Base-by-base conservation (phyloP, 202 grass and related monocot species). In the Setaria viridis region DNA sequence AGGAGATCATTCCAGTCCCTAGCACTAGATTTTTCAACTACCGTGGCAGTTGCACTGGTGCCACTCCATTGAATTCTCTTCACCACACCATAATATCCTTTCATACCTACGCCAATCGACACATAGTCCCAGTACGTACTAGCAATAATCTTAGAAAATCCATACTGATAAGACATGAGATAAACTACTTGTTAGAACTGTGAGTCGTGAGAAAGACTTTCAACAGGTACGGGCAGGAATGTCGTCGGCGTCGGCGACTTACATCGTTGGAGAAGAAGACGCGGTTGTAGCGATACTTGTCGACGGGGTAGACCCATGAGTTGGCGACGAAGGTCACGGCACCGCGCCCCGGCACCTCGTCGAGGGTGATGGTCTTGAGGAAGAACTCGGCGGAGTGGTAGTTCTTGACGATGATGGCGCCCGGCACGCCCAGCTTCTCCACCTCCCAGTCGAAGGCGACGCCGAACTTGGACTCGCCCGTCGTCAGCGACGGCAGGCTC, bases 191-290 rank as follows among this genome's bases (percentile, higher is more conserved):
- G 39, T 41, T 6, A 55, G 7, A 55, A 7, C 39, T 41, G 53
- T 19, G 7, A 19, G 4, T 17, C 6, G 16, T 56, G 53, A 56
- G 6, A 55, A 19, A 19, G 15, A 54, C 15, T 17, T 6, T 55
- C 5, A 19, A 55, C 53, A 55, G 16, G 17, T 7, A n/a, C 35
- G 12, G 5, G 1, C 54, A 68, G 21, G 25, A 62, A 62, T 62
- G 58, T 30, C 58, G 21, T 11, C 21, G 21, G 21, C 58, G 57
- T 10, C 66, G 14, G 13, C 1, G 11, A 12, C 66, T 76, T 46
- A 96, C 94, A 13, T 88, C 67, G 60, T 96, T 96, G 53, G 91
- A 12, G 82, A 96, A 96, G 91, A 96, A 93, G 79, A 93, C 83
- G 7, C 91, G 87, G 74, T 46, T 66, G 78, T 94, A 92, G 3